Evolutionary conservation across 2,329 filamentous ascomycete species (phyloP).

Genomic region (Fusarium virguliforme): DNA sequence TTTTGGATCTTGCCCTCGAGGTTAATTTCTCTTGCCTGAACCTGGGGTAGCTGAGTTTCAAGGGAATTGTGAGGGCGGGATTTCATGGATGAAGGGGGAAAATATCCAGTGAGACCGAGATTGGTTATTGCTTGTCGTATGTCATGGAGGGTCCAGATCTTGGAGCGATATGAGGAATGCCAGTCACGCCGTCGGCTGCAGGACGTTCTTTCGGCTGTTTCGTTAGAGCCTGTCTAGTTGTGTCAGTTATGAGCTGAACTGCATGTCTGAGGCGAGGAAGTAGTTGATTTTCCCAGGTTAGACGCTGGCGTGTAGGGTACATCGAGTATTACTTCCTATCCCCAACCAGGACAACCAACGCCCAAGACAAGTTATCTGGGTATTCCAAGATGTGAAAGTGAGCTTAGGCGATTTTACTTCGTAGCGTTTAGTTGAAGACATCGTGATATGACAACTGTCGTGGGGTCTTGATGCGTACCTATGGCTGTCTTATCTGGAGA

Average conservation of each 20-base stretch:
- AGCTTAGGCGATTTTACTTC: too few relatives aligned
- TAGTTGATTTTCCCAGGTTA: background rate
- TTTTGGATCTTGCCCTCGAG: conserved; percentile 1
- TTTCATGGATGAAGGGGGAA: background rate
- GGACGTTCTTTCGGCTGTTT: too few relatives aligned
- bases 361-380: background rate
- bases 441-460: too few relatives aligned
- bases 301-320: background rate
- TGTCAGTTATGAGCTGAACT: background rate
- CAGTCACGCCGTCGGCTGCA: too few relatives aligned
- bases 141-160: too few relatives aligned
- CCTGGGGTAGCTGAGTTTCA: background rate
- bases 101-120: background rate
- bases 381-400: background rate
- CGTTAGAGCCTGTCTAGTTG: too few relatives aligned
- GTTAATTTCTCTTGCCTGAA: background rate
- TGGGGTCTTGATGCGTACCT: too few relatives aligned
- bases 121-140: background rate
- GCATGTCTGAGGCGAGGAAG: background rate
- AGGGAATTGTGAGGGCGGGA: background rate
- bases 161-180: too few relatives aligned
- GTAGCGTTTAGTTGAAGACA: too few relatives aligned
- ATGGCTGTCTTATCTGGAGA: too few relatives aligned
- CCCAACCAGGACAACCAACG: too few relatives aligned
- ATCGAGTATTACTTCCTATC: background rate